These are phyloP conservation scores for Aspergillus baeticus DNA, from an alignment of 495 filamentous ascomycete species.

Conservation along the genomic window DNA sequence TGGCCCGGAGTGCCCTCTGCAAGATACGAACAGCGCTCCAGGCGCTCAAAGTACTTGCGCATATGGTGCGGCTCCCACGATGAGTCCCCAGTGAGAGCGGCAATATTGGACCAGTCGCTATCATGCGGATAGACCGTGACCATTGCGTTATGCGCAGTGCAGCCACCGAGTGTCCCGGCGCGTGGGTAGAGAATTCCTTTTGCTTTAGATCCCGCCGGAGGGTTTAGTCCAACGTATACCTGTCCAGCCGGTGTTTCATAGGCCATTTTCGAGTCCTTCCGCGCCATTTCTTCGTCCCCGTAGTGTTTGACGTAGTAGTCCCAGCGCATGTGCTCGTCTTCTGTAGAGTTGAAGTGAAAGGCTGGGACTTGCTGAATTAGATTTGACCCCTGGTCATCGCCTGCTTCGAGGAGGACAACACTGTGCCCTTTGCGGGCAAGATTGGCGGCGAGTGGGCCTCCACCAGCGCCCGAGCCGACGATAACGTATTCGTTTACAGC, in stretches of 20 bases:
- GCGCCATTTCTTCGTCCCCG: conserved; percentile 29
- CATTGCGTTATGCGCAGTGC: conserved; percentile 44
- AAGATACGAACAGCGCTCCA: neutral
- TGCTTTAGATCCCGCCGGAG: conserved; percentile 32
- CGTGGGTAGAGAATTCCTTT: conserved; percentile 44
- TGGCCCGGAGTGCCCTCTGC: neutral
- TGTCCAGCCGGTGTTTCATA: conserved; percentile 35
- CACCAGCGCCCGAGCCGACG: conserved; percentile 62
- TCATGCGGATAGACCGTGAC: conserved; percentile 23
- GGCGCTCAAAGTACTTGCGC: neutral
- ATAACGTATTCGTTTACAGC: conserved; percentile 65
- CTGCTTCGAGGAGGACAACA: conserved; percentile 61
- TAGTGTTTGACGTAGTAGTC: conserved; percentile 49
- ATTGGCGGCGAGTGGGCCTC: conserved; percentile 59
- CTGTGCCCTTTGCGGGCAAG: conserved; percentile 57
- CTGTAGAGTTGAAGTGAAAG: conserved; percentile 36
- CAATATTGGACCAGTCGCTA: conserved; percentile 41
- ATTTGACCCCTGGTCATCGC: conserved; percentile 53
- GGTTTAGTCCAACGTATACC: conserved; percentile 33
- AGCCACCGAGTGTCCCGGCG: conserved; percentile 44
- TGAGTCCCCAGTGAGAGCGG: conserved; percentile 35
- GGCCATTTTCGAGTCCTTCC: conserved; percentile 44
- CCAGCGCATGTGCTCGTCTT: conserved; percentile 41
- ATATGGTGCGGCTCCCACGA: conserved; percentile 7
- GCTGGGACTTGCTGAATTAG: conserved; percentile 35